Conservation (phyloP, 2,329 filamentous ascomycete species). For the Beauveria sp. region DNA sequence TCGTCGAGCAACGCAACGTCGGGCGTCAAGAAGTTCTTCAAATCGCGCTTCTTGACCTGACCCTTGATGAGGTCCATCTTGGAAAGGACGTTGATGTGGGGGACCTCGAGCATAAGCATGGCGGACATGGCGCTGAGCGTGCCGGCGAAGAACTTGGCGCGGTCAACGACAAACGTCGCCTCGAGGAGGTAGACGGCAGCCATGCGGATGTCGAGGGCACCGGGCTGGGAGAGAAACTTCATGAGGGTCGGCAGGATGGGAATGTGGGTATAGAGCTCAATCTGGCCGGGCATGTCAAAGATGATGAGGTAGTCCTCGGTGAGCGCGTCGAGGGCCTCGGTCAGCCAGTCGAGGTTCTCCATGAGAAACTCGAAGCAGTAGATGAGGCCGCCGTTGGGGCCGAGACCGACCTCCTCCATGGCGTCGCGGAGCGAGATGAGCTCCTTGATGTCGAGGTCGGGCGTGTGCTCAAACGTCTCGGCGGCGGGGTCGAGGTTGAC, state of each 20-base stretch:
- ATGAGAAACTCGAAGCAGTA: conserved; percentile 96
- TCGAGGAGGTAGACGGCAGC: conserved; percentile 94
- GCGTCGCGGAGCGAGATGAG: conserved; percentile 90
- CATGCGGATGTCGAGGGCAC: conserved; percentile 79
- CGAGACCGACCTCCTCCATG: conserved; percentile 89
- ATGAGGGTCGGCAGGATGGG: conserved; percentile 82
- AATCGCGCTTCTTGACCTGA: conserved; percentile 75
- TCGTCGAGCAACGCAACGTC: conserved; percentile 78
- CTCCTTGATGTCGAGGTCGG: conserved; percentile 92
- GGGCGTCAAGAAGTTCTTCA: conserved; percentile 85
- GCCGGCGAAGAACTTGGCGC: conserved; percentile 94
- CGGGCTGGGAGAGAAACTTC: conserved; percentile 69
- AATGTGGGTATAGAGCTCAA: conserved; percentile 96
- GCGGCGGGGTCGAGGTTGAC: conserved; percentile 97
- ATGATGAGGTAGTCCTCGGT: conserved; percentile 96
- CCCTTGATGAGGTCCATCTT: conserved; percentile 98
- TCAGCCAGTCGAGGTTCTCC: conserved; percentile 88
- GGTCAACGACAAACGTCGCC: conserved; percentile 90
- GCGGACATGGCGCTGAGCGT: conserved; percentile 96
- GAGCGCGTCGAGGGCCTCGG: conserved; percentile 72
- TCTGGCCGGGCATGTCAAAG: conserved; percentile 98
- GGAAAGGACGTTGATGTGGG: conserved; percentile 90
- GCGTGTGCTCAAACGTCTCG: conserved; percentile 83
- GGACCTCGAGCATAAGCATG: conserved; percentile 97
- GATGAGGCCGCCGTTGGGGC: conserved; percentile 86